Percentiles rank a stretch among this genome's conserved stretches.
Conservation (phyloP, 768 basidiomycete genomes). For the Cytidiella melzeri region DNA sequence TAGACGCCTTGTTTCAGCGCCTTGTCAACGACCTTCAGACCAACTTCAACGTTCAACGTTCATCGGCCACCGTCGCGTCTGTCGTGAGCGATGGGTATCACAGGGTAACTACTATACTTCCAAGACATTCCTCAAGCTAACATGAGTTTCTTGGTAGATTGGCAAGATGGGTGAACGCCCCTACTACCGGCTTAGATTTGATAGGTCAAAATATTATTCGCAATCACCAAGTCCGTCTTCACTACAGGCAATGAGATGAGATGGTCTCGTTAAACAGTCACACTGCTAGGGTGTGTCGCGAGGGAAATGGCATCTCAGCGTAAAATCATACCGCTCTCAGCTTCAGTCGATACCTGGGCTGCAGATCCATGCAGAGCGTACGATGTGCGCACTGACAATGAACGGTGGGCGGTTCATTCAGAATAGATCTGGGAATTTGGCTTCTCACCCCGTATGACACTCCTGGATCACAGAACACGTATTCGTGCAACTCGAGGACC, state of each 20-base stretch:
- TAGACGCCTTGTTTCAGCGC: too few relatives aligned
- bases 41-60: neutral
- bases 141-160: constrained; percentile 35
- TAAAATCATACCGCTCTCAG: constrained; percentile 73
- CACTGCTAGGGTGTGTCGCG: constrained; percentile 45
- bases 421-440: neutral
- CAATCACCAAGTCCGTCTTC: constrained; percentile 57
- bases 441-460: neutral
- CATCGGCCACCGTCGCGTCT: neutral
- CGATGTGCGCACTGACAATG: constrained; percentile 74
- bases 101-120: constrained; percentile 11
- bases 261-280: constrained; percentile 2
- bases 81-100: constrained; percentile 14
- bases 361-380: constrained; percentile 51
- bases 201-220: constrained; percentile 61
- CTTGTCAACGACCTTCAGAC: too few relatives aligned
- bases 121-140: neutral
- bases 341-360: constrained; percentile 48
- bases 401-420: constrained; percentile 30
- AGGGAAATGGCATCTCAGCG: constrained; percentile 64
- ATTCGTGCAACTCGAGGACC: constrained; percentile 76
- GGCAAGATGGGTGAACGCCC: constrained; percentile 82
- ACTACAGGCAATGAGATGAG: constrained; percentile 7
- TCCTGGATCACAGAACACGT: constrained; percentile 42
- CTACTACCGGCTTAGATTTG: constrained; percentile 60